Evolutionary conservation across 345 rosid species (phyloP).

Genomic region (Anastatica hierochuntica): DNA sequence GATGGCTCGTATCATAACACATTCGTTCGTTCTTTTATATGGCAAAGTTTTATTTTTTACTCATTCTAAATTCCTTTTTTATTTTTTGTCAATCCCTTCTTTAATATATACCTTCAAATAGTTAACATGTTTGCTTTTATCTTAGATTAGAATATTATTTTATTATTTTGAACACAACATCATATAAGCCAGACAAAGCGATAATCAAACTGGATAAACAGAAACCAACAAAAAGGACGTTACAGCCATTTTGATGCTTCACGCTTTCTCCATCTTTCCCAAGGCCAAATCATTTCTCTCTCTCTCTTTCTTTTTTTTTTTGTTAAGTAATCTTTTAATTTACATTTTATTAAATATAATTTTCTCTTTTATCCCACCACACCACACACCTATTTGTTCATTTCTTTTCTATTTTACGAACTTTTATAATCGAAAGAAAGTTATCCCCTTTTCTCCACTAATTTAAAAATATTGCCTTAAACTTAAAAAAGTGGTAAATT

Average conservation of each 20-base stretch:
- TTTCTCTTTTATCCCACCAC: conserved; percentile 7
- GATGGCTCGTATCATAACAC: no score
- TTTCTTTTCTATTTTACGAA: neutral
- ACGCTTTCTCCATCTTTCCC: conserved; percentile 28
- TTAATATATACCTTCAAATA: neutral
- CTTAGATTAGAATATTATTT: neutral
- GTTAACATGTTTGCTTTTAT: neutral
- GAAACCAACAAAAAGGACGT: conserved; percentile 15
- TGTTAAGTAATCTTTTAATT: neutral
- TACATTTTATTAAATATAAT: neutral
- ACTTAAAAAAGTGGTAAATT: neutral
- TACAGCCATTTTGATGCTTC: conserved; percentile 26
- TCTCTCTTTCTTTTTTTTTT: neutral
- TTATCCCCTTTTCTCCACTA: neutral
- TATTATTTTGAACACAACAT: neutral
- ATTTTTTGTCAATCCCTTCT: no score
- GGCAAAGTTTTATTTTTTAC: neutral
- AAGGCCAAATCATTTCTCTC: conserved; percentile 20
- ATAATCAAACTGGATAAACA: conserved; percentile 19
- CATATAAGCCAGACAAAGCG: neutral
- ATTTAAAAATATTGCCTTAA: conserved; percentile 9
- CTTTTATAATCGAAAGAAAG: neutral
- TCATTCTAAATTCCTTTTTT: neutral
- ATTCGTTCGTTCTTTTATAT: neutral
- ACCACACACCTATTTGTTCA: conserved; percentile 5